Conservation (phyloP, 805 yeast species). For the Cyberlindnera sargentensis region DNA sequence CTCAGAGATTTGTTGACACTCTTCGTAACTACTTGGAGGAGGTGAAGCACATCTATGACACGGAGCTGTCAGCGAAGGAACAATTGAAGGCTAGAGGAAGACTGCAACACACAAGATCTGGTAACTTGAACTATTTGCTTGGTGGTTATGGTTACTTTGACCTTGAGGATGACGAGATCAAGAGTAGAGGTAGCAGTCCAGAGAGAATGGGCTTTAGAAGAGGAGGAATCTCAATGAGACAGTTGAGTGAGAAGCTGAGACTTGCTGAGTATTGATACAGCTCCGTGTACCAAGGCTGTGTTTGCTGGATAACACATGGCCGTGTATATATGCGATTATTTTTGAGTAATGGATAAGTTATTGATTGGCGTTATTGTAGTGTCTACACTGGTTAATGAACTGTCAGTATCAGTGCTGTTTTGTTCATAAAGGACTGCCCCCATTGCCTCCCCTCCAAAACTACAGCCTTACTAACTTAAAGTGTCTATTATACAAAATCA, state of each 20-base stretch:
- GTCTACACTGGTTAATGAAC: too few relatives aligned
- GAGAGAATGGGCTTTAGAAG: slow-evolving; percentile 20
- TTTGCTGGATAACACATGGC: neutral
- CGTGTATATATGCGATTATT: neutral
- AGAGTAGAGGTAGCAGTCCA: slow-evolving; percentile 34
- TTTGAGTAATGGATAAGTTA: neutral
- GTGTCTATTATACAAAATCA: neutral
- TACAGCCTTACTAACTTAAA: neutral
- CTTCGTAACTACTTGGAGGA: slow-evolving; percentile 56
- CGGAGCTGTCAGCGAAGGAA: slow-evolving; percentile 13
- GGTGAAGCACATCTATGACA: slow-evolving; percentile 42
- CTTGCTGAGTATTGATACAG: slow-evolving; percentile 21
- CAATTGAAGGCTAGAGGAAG: slow-evolving; percentile 22
- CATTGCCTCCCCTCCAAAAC: neutral
- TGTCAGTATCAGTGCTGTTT: too few relatives aligned
- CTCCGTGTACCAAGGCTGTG: too few relatives aligned
- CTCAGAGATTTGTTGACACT: slow-evolving; percentile 67
- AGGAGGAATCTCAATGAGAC: slow-evolving; percentile 20
- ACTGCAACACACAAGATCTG: slow-evolving; percentile 24
- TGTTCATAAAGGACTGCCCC: too few relatives aligned
- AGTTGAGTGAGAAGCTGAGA: slow-evolving; percentile 23
- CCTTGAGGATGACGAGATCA: slow-evolving; percentile 51
- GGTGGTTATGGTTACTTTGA: slow-evolving; percentile 91
- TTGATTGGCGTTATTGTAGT: neutral
- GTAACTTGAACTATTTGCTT: slow-evolving; percentile 36